Evolutionary conservation across 371 early-diverging fungal species (phyloP), one percentile per base, ranked within the genome.

Genomic region (Mucor saturninus): DNA sequence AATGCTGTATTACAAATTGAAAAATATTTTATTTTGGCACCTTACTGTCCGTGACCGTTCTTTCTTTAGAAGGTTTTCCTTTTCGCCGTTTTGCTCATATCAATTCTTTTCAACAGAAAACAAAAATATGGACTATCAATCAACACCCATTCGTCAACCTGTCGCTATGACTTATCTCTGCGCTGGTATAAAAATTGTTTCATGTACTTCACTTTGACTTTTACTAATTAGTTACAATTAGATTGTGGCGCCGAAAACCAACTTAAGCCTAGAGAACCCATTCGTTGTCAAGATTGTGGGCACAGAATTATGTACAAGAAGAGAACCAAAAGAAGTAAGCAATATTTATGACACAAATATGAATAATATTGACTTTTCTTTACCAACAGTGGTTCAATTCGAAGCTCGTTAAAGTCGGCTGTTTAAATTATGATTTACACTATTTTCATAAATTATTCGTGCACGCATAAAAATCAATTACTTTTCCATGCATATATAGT

Each of bases 241-340:
- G 93, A 92, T 61, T 97, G 98, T 75, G 94, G 94, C 46, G 81
- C 81, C n/a, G 91, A 93, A 71, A 97, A 95, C 81, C 91, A 91
- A 54, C 87, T 97, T 65, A 95, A 93, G 74, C 95, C 95, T 39
- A 83, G 89, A 71, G 98, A 97, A 73, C 94, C 97, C 49, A 95
- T 98, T 62, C 94, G 96, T 70, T 98, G 97, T 84, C 90, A 90
- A 57, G 94, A 95, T 66, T 97, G 97, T 73, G 97, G 98, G n/a
- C 93, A 95, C 83, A 84, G 98, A 72, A 94, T 98, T 68, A 89
- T 98, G 91, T 95, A 96, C 83, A 98, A 97, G 85, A 94, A 94
- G 86, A 88, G 98, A 65, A 97, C 98, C 49, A 92, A 88, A 83
- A 78, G 95, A 84, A 96, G 95, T 94, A 84, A 58, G 91, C 77